A percentile compares a stretch with the other conserved stretches of the same genome.
These are phyloP conservation scores for Prasinococcaceae sp. DNA, from an alignment of 139 green algal species.

Conservation along the genomic window DNA sequence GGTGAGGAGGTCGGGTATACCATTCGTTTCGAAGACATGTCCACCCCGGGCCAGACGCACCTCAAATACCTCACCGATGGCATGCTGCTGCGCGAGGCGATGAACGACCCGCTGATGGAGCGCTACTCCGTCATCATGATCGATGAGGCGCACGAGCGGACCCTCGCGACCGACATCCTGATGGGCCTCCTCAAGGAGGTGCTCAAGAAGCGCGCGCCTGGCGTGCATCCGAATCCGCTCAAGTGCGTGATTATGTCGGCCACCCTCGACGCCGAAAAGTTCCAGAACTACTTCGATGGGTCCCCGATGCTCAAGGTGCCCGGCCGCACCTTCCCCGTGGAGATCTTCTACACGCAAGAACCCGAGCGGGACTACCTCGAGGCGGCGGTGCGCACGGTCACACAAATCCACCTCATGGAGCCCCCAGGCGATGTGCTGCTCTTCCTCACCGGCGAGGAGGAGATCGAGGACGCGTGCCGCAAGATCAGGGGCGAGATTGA, in stretches of 20 bases:
- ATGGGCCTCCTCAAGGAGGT: constrained; percentile 76
- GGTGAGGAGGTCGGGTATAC: constrained; percentile 54
- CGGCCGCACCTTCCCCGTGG: constrained; percentile 89
- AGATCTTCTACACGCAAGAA: constrained; percentile 99
- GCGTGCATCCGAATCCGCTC: too few species aligned
- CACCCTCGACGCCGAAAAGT: constrained; percentile 98
- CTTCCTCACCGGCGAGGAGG: constrained; percentile 98
- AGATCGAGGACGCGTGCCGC: constrained; percentile 97
- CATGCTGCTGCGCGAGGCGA: constrained; percentile 46
- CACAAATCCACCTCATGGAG: constrained; percentile 59
- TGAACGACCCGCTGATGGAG: constrained; percentile 37
- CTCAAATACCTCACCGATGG: constrained; percentile 57
- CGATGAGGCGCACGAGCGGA: constrained; percentile 77
- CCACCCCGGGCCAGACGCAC: constrained; percentile 42
- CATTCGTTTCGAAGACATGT: constrained; percentile 76
- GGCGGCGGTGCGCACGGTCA: constrained; percentile 89
- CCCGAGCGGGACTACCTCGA: constrained; percentile 97
- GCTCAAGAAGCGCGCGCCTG: constrained; percentile 58
- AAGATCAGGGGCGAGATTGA: constrained; percentile 69
- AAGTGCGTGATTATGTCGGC: constrained; percentile 99
- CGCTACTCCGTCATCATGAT: constrained; percentile 60
- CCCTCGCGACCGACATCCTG: constrained; percentile 68
- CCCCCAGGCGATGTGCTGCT: constrained; percentile 81
- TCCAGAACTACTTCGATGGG: constrained; percentile 91
- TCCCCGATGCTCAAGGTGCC: constrained; percentile 84